Evolutionary conservation across 257 asterid genomes (phyloP).

Genomic region (Solanum verrucosum): DNA sequence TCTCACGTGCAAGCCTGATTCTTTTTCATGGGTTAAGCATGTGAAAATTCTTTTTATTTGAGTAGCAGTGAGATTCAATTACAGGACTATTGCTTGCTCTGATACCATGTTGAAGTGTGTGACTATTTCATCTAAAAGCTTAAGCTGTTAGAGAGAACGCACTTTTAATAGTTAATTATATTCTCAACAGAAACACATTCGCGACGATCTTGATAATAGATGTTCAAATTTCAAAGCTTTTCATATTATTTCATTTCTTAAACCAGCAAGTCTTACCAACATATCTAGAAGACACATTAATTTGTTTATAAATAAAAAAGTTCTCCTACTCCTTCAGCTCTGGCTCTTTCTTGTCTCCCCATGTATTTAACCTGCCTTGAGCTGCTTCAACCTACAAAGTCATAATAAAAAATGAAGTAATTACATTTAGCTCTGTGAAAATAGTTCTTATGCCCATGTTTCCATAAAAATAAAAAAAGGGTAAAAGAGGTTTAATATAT

Average conservation of each 20-base stretch:
- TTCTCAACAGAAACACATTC: no score
- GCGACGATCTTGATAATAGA: background rate
- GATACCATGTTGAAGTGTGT: no score
- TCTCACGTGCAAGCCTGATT: no score
- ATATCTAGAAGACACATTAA: background rate
- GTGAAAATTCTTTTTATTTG: no score
- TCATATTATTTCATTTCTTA: background rate
- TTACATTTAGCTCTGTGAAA: background rate
- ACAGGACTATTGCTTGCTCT: accelerated
- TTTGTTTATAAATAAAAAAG: background rate
- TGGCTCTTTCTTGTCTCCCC: constrained; percentile 4
- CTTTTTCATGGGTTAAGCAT: no score
- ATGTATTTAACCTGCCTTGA: constrained; percentile 11
- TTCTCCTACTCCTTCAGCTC: background rate
- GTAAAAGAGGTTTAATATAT: background rate
- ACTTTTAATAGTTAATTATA: no score
- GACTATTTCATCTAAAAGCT: no score
- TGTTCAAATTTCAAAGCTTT: background rate
- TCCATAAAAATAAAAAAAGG: background rate
- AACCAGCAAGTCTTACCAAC: background rate
- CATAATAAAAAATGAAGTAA: background rate
- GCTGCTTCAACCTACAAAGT: constrained; percentile 17
- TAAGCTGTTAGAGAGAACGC: no score
- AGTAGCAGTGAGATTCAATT: no score
- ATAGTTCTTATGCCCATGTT: background rate